A percentile compares a stretch with the other conserved stretches of the same genome.
Evolutionary conservation across 1,284 basidiomycete genomes (phyloP).

Genomic region (Ceratobasidium sp.): DNA sequence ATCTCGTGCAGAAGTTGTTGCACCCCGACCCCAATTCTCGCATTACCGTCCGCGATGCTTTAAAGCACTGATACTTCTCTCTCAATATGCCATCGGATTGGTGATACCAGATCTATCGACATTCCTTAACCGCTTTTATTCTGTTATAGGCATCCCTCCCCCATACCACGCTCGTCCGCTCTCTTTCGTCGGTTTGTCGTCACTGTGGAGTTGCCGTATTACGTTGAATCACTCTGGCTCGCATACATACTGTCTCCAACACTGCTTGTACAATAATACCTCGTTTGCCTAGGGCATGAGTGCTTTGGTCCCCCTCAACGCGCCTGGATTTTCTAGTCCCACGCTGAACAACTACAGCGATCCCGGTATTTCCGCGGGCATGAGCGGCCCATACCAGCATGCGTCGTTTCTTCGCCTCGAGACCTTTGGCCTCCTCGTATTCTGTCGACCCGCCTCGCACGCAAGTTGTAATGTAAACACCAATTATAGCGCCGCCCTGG

Average conservation of each 20-base stretch:
- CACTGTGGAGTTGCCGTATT: slow-evolving; percentile 42
- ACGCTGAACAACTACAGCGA: slow-evolving; percentile 66
- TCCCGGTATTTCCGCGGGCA: slow-evolving; percentile 64
- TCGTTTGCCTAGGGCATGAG: slow-evolving; percentile 43
- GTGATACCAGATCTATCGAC: neutral
- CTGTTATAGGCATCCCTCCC: slow-evolving; percentile 19
- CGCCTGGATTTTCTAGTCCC: slow-evolving; percentile 67
- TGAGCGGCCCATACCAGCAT: slow-evolving; percentile 79
- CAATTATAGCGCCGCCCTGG: slow-evolving; percentile 27
- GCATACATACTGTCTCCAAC: slow-evolving; percentile 42
- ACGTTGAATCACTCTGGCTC: slow-evolving; percentile 52
- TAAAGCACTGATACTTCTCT: slow-evolving; percentile 86
- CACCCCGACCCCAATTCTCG: slow-evolving; percentile 92
- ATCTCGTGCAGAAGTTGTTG: slow-evolving; percentile 88
- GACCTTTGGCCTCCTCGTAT: slow-evolving; percentile 15
- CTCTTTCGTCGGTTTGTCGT: slow-evolving; percentile 29
- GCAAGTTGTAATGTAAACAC: slow-evolving; percentile 26
- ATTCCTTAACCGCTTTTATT: slow-evolving; percentile 4
- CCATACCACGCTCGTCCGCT: slow-evolving; percentile 44
- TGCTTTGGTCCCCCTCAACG: slow-evolving; percentile 83
- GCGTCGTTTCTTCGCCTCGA: slow-evolving; percentile 5
- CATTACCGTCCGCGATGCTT: slow-evolving; percentile 87
- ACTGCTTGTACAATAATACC: slow-evolving; percentile 45
- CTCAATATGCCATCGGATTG: slow-evolving; percentile 47
- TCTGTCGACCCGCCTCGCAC: slow-evolving; percentile 24